phyloP scores from a whole-genome alignment of 2,329 filamentous ascomycete genomes.

The Penicillium expansum region DNA sequence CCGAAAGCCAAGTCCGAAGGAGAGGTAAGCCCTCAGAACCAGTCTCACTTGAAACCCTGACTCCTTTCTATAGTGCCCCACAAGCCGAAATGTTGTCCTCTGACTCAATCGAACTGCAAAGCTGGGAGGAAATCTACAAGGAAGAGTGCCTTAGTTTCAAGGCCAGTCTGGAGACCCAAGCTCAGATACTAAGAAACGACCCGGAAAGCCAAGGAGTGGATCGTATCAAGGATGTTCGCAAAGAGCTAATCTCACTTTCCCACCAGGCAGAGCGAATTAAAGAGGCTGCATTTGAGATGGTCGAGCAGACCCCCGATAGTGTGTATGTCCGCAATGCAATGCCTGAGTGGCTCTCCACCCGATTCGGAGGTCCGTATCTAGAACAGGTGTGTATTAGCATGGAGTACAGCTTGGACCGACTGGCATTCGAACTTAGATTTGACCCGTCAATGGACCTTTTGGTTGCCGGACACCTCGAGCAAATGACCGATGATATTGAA shows the following conservation, averaged over 20 bases:
- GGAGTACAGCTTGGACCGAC: neutral
- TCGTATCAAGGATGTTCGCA: neutral
- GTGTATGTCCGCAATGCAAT: neutral
- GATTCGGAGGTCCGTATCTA: neutral
- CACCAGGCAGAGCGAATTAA: neutral
- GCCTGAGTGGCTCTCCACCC: neutral
- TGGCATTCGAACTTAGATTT: neutral
- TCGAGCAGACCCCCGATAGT: neutral
- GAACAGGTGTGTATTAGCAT: neutral
- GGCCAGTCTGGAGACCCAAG: neutral
- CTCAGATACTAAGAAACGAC: neutral
- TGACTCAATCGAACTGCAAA: neutral
- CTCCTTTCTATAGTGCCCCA: neutral
- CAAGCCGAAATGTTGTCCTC: neutral
- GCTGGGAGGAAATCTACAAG: neutral
- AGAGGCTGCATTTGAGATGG: neutral
- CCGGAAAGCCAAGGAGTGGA: neutral
- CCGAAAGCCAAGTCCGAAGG: neutral
- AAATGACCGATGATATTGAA: neutral
- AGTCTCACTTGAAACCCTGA: neutral
- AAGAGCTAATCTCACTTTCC: neutral
- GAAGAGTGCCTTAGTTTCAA: neutral
- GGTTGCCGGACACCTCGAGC: neutral
- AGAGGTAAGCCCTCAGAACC: neutral
- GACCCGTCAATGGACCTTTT: neutral